Evolutionary conservation across 169 alveolate species (phyloP), one percentile per base, ranked within the genome.

Genomic region (Plasmodium malariae): DNA sequence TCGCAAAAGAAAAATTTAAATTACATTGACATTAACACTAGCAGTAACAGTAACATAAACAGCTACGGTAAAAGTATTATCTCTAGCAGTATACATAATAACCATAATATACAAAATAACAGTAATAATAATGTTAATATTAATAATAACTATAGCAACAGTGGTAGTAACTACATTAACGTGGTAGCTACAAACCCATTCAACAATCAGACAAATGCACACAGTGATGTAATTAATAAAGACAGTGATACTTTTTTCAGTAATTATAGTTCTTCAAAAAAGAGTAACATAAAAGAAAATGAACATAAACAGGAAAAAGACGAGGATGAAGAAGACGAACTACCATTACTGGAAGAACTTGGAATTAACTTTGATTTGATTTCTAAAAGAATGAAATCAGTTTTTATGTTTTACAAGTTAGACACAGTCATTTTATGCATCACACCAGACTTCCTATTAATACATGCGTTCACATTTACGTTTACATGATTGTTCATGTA

Each of bases 281-380:
- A 55, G 4, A 34, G 36, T 37, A 43, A 59, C 14, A 34, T n/a
- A 74, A 57, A 59, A 14, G 60, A 34, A 74, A 49, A 19, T 1
- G 54, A 7, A 51, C 11, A 19, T 19, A 32, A 73, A 19, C 55
- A 62, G 12, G 49, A 49, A 32, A 17, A 74, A 34, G 89, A 76
- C n/a, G 89, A 76, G 5, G 83, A 70, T 9, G 80, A 55, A 24
- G 94, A 92, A 45, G 91, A 65, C 0, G 94, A 92, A 55, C 85
- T 74, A 2, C 94, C 94, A 12, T 49, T 92, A 43, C 51, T 92
- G 3, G 94, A 92, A 74, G 94, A 92, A 57, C 67, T 92, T 7
- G 94, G 94, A n/a, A 92, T 92, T 11, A 92, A 92, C 83, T 80
- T 88, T 28, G 92, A 86, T 34, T 68, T 71, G 26, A 86, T 92